Evolutionary conservation across 2,329 filamentous ascomycete genomes (phyloP), one percentile per base, ranked within the genome.

Genomic region (Coleophoma eucalyptorum): DNA sequence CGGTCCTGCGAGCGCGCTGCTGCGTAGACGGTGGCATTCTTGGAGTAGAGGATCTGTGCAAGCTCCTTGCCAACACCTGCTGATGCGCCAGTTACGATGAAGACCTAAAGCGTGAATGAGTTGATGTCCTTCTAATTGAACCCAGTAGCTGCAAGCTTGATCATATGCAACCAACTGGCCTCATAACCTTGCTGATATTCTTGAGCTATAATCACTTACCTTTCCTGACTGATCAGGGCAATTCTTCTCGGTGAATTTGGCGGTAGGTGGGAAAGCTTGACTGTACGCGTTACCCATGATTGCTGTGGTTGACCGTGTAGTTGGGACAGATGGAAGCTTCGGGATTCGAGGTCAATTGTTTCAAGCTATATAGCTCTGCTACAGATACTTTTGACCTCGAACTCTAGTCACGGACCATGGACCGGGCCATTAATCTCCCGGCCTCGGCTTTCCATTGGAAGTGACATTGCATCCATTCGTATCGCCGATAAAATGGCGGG

Each of bases 11-110:
- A 69, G 19, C 74, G 69, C 2, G 67, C 71, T 12, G 69, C 67
- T 18, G 76, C 56, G 56, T 74, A 77, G 35, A 77, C 69, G 46
- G 66, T 73, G 33, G 68, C 74, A 52, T 71, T 69, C 34, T 68
- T 64, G 21, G 58, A 54, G 57, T 72, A 74, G 35, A 75, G 69
- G 38, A 73, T 67, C 21, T 61, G 57, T 13, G 65, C 62, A 0
- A 73, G 58, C 35, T 71, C 66, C 49, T 69, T 65, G 48, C 72
- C 72, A 3, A 74, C 57, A 3, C 72, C 72, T 2, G 65, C 63
- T 46, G 63, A 59, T 32, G 63, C 58, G 12, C 70, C 70, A 3
- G 70, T 72, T 5, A 72, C 64, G 19, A 72, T 62, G 57, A 64
- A 68, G 54, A 70, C 67, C 61, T 64, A 49, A 16, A 12, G n/a